A percentile compares a stretch with the other conserved stretches of the same genome.
Conservation (phyloP, 768 basidiomycete species). For the Pulveroboletus sp. region DNA sequence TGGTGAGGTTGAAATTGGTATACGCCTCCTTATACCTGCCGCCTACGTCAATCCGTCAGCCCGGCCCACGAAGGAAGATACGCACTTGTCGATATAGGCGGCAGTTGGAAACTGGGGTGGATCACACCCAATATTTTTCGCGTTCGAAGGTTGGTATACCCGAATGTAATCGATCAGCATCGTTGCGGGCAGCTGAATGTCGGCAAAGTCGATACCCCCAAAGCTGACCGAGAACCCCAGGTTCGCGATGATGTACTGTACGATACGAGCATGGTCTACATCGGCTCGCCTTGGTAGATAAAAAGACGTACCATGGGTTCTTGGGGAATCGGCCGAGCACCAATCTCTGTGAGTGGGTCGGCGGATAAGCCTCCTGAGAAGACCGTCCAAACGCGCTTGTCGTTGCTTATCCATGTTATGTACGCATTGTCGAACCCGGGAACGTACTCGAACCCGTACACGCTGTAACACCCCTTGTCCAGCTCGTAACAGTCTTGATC, state of each 20-base stretch:
- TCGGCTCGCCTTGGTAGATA: no score
- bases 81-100: conserved; percentile 64
- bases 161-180: conserved; percentile 90
- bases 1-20: conserved; percentile 41
- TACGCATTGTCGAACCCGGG: conserved; percentile 51
- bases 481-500: conserved; percentile 45
- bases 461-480: conserved; percentile 38
- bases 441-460: conserved; percentile 54
- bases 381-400: conserved; percentile 56
- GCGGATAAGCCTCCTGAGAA: conserved; percentile 44
- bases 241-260: conserved; percentile 72
- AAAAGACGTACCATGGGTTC: conserved; percentile 62
- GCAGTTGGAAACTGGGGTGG: conserved; percentile 69
- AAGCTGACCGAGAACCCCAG: conserved; percentile 69
- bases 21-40: conserved; percentile 42
- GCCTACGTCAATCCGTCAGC: neutral
- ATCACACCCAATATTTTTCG: conserved; percentile 60
- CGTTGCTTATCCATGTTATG: conserved; percentile 67
- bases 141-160: conserved; percentile 57
- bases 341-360: conserved; percentile 51
- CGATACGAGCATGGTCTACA: no score
- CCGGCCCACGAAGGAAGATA: neutral
- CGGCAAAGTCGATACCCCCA: conserved; percentile 56
- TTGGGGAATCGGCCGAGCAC: conserved; percentile 54
- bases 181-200: conserved; percentile 50